phyloP scores from a whole-genome alignment of 345 rosid species.

The Trapa incisa region DNA sequence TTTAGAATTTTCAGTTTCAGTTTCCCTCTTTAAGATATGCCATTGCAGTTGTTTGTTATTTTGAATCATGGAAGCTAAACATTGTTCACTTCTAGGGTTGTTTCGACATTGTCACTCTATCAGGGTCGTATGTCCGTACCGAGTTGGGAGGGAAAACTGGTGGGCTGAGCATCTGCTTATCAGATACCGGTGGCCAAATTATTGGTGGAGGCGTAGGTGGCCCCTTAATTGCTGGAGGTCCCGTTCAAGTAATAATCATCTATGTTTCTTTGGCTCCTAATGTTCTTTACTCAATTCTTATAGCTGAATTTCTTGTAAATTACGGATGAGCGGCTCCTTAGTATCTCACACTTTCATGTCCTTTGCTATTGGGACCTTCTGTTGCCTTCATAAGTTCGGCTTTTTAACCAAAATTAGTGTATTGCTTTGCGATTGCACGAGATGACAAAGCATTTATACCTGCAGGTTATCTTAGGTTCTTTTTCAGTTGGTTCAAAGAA shows the following conservation, averaged over 20 bases:
- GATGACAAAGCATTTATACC: background rate
- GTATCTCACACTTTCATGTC: no score
- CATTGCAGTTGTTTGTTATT: background rate
- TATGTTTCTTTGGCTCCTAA: background rate
- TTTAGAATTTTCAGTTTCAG: background rate
- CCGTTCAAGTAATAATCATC: conserved; percentile 62
- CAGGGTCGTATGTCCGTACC: conserved; percentile 73
- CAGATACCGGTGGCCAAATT: conserved; percentile 59
- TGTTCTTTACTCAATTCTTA: background rate
- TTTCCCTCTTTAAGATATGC: background rate
- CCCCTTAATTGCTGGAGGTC: conserved; percentile 70
- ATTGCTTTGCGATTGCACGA: background rate
- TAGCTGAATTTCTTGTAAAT: background rate
- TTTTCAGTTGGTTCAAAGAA: conserved; percentile 9
- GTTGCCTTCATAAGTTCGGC: background rate
- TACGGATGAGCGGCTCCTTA: background rate
- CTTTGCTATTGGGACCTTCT: no score
- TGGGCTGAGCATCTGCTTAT: conserved; percentile 74
- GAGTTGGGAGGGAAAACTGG: conserved; percentile 71
- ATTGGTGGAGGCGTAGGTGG: conserved; percentile 92
- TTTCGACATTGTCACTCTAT: conserved; percentile 68
- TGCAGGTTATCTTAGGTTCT: conserved; percentile 12
- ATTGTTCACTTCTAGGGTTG: conserved; percentile 46
- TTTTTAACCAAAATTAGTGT: background rate
- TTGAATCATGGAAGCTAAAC: background rate